A percentile compares a stretch with the other conserved stretches of the same genome.
Evolutionary conservation across 2,329 filamentous ascomycete genomes (phyloP).

Genomic region (Neurospora sp.): DNA sequence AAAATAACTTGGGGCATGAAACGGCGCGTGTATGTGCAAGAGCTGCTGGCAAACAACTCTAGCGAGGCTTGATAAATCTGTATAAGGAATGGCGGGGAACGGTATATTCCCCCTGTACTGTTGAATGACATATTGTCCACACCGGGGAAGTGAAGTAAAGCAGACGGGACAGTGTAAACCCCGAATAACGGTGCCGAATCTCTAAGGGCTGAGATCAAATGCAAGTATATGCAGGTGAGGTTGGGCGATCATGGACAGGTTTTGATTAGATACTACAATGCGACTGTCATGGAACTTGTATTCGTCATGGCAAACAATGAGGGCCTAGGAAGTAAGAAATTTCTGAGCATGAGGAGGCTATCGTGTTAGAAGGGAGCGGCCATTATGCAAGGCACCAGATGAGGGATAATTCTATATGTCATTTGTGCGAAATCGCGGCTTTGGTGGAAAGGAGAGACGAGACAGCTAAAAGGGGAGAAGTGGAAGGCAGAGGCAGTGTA

Average conservation of each 20-base stretch:
- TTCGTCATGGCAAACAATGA: neutral
- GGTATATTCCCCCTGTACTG: neutral
- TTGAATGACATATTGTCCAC: neutral
- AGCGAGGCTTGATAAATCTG: neutral
- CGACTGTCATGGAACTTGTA: neutral
- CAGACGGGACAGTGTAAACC: neutral
- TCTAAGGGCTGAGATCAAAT: neutral
- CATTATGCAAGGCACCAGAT: neutral
- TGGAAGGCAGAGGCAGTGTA: neutral
- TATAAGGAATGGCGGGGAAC: neutral
- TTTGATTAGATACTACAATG: neutral
- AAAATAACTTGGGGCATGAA: neutral
- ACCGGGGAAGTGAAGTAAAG: neutral
- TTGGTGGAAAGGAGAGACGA: neutral
- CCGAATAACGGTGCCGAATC: neutral
- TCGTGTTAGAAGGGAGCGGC: neutral
- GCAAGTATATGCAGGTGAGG: neutral
- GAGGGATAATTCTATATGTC: neutral
- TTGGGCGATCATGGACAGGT: neutral
- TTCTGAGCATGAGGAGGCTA: neutral
- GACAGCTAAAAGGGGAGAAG: neutral
- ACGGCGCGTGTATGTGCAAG: neutral
- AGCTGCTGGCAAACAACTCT: neutral
- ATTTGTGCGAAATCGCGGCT: neutral
- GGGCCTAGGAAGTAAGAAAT: neutral